These are phyloP conservation scores for Azolla pinnata DNA, from an alignment of 75 land plant species.

Conservation along the genomic window DNA sequence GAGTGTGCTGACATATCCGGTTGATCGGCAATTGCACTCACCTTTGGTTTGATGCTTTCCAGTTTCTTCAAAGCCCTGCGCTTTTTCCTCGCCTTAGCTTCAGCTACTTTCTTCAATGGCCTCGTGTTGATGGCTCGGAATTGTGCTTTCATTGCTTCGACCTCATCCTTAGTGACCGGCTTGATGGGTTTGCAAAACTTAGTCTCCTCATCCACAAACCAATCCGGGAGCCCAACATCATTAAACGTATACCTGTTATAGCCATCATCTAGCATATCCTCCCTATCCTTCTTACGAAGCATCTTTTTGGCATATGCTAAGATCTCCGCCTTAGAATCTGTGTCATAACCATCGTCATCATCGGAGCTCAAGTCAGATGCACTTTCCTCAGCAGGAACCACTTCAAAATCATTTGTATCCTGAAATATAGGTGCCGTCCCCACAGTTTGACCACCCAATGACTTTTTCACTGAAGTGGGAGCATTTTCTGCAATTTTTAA, in stretches of 20 bases:
- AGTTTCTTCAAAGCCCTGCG: conserved; percentile 55
- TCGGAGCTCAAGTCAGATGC: conserved; percentile 42
- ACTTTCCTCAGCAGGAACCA: conserved; percentile 62
- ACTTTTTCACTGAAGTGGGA: neutral
- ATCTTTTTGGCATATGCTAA: conserved; percentile 92
- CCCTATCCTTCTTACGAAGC: conserved; percentile 83
- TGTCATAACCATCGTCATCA: conserved; percentile 51
- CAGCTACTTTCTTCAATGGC: conserved; percentile 92
- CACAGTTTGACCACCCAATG: neutral
- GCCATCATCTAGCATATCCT: conserved; percentile 70
- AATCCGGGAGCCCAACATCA: conserved; percentile 66
- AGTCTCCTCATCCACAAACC: conserved; percentile 83
- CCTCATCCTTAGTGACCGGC: conserved; percentile 84
- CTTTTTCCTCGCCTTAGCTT: conserved; percentile 92
- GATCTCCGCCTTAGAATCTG: conserved; percentile 66
- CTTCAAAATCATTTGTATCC: conserved; percentile 57
- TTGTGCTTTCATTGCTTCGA: conserved; percentile 85
- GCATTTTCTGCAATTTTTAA: conserved; percentile 6
- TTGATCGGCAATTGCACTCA: conserved; percentile 71
- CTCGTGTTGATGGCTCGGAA: conserved; percentile 87
- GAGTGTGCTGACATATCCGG: conserved; percentile 63
- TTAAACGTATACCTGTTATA: conserved; percentile 85
- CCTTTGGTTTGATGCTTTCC: conserved; percentile 73
- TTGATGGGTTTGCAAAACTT: conserved; percentile 51
- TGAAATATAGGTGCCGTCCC: no score